Evolutionary conservation across 2,329 filamentous ascomycete genomes (phyloP), one percentile per base, ranked within the genome.

Genomic region (Sporothrix variecibatus): DNA sequence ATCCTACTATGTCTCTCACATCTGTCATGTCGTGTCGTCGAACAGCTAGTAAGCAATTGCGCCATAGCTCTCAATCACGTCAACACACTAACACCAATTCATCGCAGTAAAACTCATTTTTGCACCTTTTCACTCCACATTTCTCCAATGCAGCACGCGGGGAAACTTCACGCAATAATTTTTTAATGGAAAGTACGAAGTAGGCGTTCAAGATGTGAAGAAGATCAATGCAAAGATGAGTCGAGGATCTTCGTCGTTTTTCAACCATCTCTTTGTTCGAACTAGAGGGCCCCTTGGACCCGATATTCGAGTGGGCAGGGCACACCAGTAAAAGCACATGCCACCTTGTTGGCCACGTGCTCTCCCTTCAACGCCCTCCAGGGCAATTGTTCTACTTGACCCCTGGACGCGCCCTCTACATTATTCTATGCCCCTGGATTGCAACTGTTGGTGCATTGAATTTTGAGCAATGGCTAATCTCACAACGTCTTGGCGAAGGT

Each of bases 1-100:
- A 49, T 67, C 28, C n/a, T 20, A 12, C 9, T 67, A 6, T 23
- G 8, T 20, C 3, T 20, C 9, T 31, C 23, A 12, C 64, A 67
- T 67, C 34, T 26, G 64, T 67, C 43, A 67, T 67, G 62, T 67
- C 62, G 11, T 67, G 3, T 46, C 26, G 62, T 31, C 11, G 26
- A 46, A 28, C 38, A 20, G 40, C 23, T 17, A 26, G 34, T 40
- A 31, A 6, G 34, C 23, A 34, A 67, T 67, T 67, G 64, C 64
- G 64, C 64, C 23, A 67, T 49, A 31, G 64, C 64, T 67, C 64
- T 46, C 26, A 9, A 67, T 67, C 64, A 67, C 64, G 64, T 67
- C 64, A 67, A 49, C 40, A 43, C 34, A 49, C 40, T 31, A 67
- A 67, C 64, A 67, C 64, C 64, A n/a, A 49, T 49, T 20, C 6